Conservation (phyloP, 2,329 filamentous ascomycete genomes). For the Colletotrichum cereale region DNA sequence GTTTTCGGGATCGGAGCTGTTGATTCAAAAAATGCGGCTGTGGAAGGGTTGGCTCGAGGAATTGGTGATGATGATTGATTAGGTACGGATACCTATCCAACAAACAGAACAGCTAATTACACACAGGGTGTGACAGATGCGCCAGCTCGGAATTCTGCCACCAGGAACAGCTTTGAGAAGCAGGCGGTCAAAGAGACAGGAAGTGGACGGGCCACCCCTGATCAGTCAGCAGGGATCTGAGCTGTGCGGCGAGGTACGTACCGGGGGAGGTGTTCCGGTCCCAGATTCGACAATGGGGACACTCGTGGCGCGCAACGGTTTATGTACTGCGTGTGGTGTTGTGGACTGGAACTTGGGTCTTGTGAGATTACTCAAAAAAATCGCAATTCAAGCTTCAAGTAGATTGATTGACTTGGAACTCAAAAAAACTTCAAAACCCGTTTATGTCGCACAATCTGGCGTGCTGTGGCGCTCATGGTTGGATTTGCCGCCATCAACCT, state of each 20-base stretch:
- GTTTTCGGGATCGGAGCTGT: background rate
- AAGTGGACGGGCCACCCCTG: no score
- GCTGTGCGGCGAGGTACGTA: slow-evolving; percentile 17
- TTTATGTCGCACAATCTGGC: slow-evolving; percentile 9
- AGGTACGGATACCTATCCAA: no score
- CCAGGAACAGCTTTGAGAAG: background rate
- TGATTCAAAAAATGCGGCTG: background rate
- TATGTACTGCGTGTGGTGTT: no score
- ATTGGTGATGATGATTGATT: slow-evolving; percentile 12
- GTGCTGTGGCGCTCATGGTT: background rate
- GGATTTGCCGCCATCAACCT: background rate
- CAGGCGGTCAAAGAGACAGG: background rate
- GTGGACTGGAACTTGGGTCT: background rate
- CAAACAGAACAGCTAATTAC: background rate
- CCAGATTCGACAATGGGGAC: background rate
- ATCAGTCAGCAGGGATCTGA: slow-evolving; percentile 26
- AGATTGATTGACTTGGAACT: background rate
- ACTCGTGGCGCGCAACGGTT: background rate
- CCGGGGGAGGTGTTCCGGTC: slow-evolving; percentile 4
- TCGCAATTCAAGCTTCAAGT: background rate
- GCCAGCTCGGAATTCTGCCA: slow-evolving; percentile 33
- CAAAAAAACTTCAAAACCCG: background rate
- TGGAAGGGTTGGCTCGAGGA: background rate
- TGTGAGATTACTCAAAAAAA: background rate
- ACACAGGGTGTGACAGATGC: slow-evolving; percentile 12